Conservation (phyloP, 1,284 basidiomycete genomes). For the Puccinia horiana region DNA sequence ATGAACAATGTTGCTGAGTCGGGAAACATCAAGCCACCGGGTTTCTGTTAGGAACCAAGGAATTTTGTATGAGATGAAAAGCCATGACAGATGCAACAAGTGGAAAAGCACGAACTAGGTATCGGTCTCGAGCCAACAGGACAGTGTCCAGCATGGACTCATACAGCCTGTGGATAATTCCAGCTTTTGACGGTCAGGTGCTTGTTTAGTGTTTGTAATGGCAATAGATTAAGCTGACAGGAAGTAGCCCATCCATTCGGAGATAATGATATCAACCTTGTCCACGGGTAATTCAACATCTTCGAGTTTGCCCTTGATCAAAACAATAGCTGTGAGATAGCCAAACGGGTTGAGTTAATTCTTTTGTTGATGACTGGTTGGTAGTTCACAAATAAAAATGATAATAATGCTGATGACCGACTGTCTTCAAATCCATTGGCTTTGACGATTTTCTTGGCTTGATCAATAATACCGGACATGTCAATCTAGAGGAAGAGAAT, state of each 20-base stretch:
- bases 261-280: constrained; percentile 97
- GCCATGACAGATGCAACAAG: background rate
- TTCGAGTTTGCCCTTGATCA: constrained; percentile 98
- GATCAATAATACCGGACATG: constrained; percentile 99
- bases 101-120: constrained; percentile 3
- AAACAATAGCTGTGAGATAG: constrained; percentile 72
- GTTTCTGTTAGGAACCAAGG: constrained; percentile 61
- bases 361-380: constrained; percentile 5
- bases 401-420: constrained; percentile 61
- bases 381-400: background rate
- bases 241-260: constrained; percentile 98
- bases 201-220: background rate
- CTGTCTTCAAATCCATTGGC: constrained; percentile 94
- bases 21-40: constrained; percentile 89
- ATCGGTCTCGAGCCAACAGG: constrained; percentile 83
- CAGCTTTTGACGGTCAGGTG: background rate
- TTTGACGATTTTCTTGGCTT: constrained; percentile 93
- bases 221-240: constrained; percentile 50
- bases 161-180: constrained; percentile 66
- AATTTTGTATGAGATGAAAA: background rate
- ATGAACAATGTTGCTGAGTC: constrained; percentile 91
- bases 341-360: background rate
- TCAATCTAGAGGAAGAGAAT: constrained; percentile 71
- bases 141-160: constrained; percentile 99
- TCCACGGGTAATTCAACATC: constrained; percentile 69